phyloP scores from a whole-genome alignment of 2,329 filamentous ascomycete genomes.

The Fusarium sp. region DNA sequence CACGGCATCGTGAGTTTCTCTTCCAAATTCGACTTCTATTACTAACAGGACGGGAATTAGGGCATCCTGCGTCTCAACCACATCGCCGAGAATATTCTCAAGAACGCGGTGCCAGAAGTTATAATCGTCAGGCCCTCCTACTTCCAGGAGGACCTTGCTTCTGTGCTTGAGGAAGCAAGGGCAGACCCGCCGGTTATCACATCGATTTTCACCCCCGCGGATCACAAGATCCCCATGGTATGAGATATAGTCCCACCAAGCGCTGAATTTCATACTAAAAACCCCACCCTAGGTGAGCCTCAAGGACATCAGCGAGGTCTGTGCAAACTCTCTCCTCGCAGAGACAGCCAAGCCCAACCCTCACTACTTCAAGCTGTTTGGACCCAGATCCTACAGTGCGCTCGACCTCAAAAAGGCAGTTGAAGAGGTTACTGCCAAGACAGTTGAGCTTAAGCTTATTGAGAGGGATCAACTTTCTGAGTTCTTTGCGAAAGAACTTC shows the following conservation, averaged over 20 bases:
- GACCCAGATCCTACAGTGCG: conserved; percentile 45
- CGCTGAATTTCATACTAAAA: not conserved
- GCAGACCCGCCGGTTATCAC: conserved; percentile 38
- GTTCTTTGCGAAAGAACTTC: conserved; percentile 42
- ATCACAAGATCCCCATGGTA: conserved; percentile 49
- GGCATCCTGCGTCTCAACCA: conserved; percentile 41
- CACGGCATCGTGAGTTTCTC: conserved; percentile 38
- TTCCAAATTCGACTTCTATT: fast-evolving
- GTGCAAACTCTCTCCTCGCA: conserved; percentile 40
- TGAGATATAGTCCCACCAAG: not conserved
- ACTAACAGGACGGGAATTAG: conserved; percentile 24
- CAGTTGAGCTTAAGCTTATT: conserved; percentile 39
- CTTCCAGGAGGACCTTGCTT: conserved; percentile 37
- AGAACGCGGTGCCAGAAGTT: conserved; percentile 24
- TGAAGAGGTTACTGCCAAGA: conserved; percentile 44
- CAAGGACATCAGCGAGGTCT: conserved; percentile 44
- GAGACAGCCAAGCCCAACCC: conserved; percentile 14
- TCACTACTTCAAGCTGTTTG: conserved; percentile 43
- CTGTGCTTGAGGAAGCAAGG: conserved; percentile 28
- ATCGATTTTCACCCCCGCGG: conserved; percentile 39
- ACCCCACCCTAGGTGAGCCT: conserved; percentile 43
- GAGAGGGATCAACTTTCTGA: conserved; percentile 37
- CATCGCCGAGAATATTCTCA: conserved; percentile 31
- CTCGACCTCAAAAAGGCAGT: conserved; percentile 45
- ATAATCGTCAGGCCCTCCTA: conserved; percentile 35